Base-by-base conservation (phyloP, 306 rosid species). In the Abrus precatorius region DNA sequence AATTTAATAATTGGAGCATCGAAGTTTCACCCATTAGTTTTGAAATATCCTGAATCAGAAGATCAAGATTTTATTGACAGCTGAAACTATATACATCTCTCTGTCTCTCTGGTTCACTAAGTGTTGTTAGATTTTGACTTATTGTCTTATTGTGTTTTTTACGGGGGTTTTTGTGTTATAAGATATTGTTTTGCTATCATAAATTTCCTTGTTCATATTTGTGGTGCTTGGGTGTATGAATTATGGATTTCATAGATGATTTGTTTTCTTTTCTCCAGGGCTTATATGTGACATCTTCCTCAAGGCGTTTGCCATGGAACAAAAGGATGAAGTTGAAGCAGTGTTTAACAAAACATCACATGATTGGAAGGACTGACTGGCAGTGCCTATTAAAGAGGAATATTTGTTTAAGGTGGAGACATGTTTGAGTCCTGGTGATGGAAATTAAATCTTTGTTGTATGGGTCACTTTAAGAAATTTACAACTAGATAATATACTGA, bases 321-420 rank as follows among this genome's bases (percentile, higher is more conserved):
- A 86, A 79, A 76, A 82, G 92, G 36, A 50, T 90, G 80, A 91
- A 87, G 88, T 74, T 86, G 90, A 91, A 85, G 86, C 90, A 80
- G 63, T 62, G 63, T 82, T 83, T 85, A 76, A 84, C 88, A 73
- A 86, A 87, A 74, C 84, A 86, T 57, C 87, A 84, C 76, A 76
- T 79, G 76, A 83, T 84, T 78, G 88, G 88, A 80, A 91, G 81
- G 79, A 82, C 87, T 50, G 91, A 84, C 75, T 87, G 86, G 82
- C 75, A 82, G 56, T 66, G 56, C 43, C 72, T 71, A 36, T 32
- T 80, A 59, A 90, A 89, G 84, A 82, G 47, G 67, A 89, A 77
- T 86, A 68, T 63, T 82, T 81, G 90, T 85, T 79, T 87, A 81
- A 92, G 97, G 98, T 91, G 76, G 62, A 50, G 83, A 76, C 27